A percentile compares a stretch with the other conserved stretches of the same genome.
Conservation (phyloP, 2,329 filamentous ascomycete species). For the Colletotrichum sp. region DNA sequence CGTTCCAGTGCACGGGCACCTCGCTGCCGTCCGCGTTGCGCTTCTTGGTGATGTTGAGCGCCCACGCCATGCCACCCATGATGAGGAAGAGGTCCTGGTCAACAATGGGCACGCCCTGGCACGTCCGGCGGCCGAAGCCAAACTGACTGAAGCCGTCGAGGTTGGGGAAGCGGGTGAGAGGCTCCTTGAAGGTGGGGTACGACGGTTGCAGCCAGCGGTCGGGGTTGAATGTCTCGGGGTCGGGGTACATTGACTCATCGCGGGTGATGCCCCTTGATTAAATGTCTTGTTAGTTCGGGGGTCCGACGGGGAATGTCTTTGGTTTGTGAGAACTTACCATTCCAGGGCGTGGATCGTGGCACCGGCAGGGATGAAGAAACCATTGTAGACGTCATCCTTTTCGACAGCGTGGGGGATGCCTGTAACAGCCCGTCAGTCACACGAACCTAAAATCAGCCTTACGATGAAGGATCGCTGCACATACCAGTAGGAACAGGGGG, state of each 20-base stretch:
- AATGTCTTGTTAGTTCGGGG: slow-evolving; percentile 28
- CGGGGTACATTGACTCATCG: slow-evolving; percentile 42
- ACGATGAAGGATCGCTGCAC: slow-evolving; percentile 8
- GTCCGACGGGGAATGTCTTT: background rate
- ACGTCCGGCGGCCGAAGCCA: slow-evolving; percentile 59
- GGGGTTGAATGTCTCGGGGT: slow-evolving; percentile 44
- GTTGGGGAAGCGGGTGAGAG: slow-evolving; percentile 41
- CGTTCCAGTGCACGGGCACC: slow-evolving; percentile 47
- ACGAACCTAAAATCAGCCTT: background rate
- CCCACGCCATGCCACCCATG: slow-evolving; percentile 44
- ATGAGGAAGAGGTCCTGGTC: slow-evolving; percentile 46
- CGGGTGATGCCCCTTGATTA: slow-evolving; percentile 44
- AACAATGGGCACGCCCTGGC: slow-evolving; percentile 46
- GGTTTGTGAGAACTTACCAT: background rate
- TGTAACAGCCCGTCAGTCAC: slow-evolving; percentile 27
- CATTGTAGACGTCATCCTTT: slow-evolving; percentile 56
- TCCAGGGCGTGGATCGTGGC: slow-evolving; percentile 52
- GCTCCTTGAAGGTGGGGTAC: slow-evolving; percentile 46
- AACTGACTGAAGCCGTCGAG: slow-evolving; percentile 51
- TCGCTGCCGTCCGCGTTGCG: slow-evolving; percentile 26
- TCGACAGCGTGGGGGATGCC: slow-evolving; percentile 55
- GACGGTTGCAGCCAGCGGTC: slow-evolving; percentile 40
- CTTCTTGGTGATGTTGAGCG: slow-evolving; percentile 37
- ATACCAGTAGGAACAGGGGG: slow-evolving; percentile 57
- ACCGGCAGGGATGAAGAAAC: slow-evolving; percentile 57